Base-by-base conservation (phyloP, 2,329 filamentous ascomycete species). In the Didymella arachidicola region DNA sequence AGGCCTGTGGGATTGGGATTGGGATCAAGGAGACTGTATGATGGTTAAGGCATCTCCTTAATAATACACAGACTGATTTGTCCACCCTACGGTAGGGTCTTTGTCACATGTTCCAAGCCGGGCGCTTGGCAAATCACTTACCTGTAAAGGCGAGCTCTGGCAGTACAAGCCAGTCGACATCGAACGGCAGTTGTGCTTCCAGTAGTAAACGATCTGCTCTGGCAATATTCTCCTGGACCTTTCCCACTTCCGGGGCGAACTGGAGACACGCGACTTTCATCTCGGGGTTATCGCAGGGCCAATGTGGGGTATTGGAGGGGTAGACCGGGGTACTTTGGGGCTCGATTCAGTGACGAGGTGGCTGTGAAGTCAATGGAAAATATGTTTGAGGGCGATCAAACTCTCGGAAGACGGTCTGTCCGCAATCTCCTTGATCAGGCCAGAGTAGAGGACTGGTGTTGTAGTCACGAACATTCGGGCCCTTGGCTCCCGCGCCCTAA, bases 61-160 rank as follows among this genome's bases (percentile, higher is more conserved):
- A 11, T 11, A 22, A 22, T 25, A 41, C 4, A 16, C 38, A 6
- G 11, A 25, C 12, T 16, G 30, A 14, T 14, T 6, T 16, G 12
- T 32, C 30, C 30, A 16, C 12, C 3, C 30, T 32, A 12, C 5
- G 3, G 12, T 32, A 6, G 30, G n/a, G 38, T 22, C 29, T 18
- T 16, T 22, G 11, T 58, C 56, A 58, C 50, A 42, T 58, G 56
- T 46, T 46, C 32, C 18, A 18, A 10, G 11, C 29, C 26, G 19
- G 25, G 12, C 3, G 27, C 11, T 19, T 11, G 22, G 42, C 26
- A 22, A n/a, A 26, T 4, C 14, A 26, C 56, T 48, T 77, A 90
- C 89, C 89, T 57, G 86, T 84, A 70, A 94, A 92, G 1, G 91
- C 89, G 73, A 94, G 79, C 72, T 94, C 91, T 0, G 91, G 90